Evolutionary conservation across 257 asterid genomes (phyloP), one percentile per base, ranked within the genome.

Genomic region (Linderniella brevidens): DNA sequence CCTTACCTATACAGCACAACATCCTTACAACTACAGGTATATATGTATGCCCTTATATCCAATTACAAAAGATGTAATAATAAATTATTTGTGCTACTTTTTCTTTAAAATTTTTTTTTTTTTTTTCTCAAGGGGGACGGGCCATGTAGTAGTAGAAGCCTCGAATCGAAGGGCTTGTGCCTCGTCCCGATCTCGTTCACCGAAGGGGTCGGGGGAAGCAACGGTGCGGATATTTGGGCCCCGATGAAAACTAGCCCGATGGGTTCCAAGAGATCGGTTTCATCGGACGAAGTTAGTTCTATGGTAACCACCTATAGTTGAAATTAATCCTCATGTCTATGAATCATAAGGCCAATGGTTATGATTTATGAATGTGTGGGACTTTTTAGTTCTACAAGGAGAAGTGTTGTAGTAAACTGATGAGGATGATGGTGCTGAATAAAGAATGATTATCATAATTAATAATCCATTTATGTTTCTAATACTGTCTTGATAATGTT

Each of bases 161-260:
- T 86, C 37, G 66, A 71, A 62, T 65, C 63, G 49, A 78, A 74
- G 61, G 97, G 97, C 53, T 65, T 87, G 16, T 83, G 93, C 47
- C 70, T 87, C 8, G 78, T 83, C 53, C 97, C 97, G 0, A 48
- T 75, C 54, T 68, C 84, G 0, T 75, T 60, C 36, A 76, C 92
- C 0, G 20, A 15, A 13, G 93, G 92, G 41, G 83, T 80, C 25
- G 82, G 62, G 1, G 65, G 77, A 59, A 74, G 93, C 73, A 87
- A 87, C 37, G 97, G 97, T 36, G 97, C 97, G 0, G 95, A 87
- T 67, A 87, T 87, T 25, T 87, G 97, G 97, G 93, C 95, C 9
- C 97, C 97, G 12, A 72, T 72, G 19, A 80, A 78, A 56, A 68
- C 76, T 14, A 39, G 52, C 46, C 65, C 50, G 71, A 44, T 38